A percentile compares a stretch with the other conserved stretches of the same genome.
phyloP scores from a whole-genome alignment of 2,329 filamentous ascomycete species.

The Nemania bipapillata region DNA sequence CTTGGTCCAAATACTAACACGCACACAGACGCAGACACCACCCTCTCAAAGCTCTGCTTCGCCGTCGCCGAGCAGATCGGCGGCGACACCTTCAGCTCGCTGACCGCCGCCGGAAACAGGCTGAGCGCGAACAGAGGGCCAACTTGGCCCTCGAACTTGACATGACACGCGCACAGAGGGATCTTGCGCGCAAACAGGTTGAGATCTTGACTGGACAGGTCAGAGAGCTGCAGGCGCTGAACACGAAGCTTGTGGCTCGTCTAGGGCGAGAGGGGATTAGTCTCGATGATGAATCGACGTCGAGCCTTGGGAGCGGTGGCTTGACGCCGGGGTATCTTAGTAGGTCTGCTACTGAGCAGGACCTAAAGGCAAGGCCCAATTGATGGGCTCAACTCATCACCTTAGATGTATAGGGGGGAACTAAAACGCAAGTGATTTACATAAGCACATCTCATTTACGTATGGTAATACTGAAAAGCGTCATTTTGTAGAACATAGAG shows the following conservation, averaged over 20 bases:
- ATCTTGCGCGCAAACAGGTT: conserved; percentile 63
- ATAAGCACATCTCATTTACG: neutral
- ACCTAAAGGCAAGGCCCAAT: neutral
- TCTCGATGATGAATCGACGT: conserved; percentile 3
- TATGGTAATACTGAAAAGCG: no score
- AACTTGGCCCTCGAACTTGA: conserved; percentile 65
- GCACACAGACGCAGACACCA: conserved; percentile 18
- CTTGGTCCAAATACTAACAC: neutral
- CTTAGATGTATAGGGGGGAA: neutral
- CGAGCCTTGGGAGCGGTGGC: conserved; percentile 16
- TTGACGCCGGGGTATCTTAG: neutral
- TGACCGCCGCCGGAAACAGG: no score
- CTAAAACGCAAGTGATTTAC: neutral
- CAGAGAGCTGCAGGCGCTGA: conserved; percentile 68
- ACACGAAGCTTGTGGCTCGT: conserved; percentile 66
- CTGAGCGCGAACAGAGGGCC: conserved; percentile 64
- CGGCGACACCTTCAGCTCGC: conserved; percentile 39
- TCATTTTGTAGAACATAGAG: neutral
- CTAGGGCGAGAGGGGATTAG: conserved; percentile 59
- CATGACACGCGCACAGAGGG: conserved; percentile 61
- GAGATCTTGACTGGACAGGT: conserved; percentile 66
- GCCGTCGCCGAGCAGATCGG: neutral
- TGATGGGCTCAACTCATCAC: conserved; percentile 13
- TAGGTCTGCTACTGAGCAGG: conserved; percentile 12
- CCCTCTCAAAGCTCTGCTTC: conserved; percentile 48